These are phyloP conservation scores for Sugiyamaella sp. DNA, from an alignment of 1,139 yeast genomes.

Conservation along the genomic window DNA sequence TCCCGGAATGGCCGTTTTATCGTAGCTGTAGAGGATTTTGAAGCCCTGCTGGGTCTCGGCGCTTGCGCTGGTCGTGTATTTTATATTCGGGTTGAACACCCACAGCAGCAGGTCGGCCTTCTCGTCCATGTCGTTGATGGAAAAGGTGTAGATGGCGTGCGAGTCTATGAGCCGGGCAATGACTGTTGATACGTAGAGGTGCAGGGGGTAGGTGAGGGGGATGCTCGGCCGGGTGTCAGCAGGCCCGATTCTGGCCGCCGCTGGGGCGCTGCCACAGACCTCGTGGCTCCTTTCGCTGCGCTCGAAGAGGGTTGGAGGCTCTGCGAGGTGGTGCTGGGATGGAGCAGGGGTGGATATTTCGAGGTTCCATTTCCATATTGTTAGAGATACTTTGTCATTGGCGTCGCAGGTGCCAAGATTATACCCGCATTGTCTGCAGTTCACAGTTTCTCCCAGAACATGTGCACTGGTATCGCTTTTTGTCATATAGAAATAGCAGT, in stretches of 20 bases:
- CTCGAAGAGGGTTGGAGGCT: too few species aligned
- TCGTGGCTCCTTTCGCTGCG: too few species aligned
- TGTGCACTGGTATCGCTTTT: conserved; percentile 31
- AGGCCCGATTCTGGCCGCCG: too few species aligned
- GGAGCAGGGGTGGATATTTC: conserved; percentile 10
- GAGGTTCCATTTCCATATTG: conserved; percentile 66
- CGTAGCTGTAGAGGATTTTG: conserved; percentile 49
- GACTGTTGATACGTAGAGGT: conserved; percentile 34
- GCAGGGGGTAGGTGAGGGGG: conserved; percentile 26
- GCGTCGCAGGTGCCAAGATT: conserved; percentile 28
- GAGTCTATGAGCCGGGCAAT: conserved; percentile 39
- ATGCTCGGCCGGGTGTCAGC: too few species aligned
- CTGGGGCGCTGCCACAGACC: too few species aligned
- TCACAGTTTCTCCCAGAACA: conserved; percentile 10
- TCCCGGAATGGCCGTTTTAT: conserved; percentile 30
- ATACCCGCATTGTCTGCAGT: conserved; percentile 26
- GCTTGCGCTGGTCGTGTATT: conserved; percentile 36
- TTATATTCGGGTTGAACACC: conserved; percentile 59
- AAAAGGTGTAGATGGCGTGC: conserved; percentile 43
- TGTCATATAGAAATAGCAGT: conserved; percentile 56
- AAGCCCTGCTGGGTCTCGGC: conserved; percentile 39
- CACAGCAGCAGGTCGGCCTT: conserved; percentile 45
- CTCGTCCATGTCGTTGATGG: conserved; percentile 29
- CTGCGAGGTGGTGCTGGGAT: too few species aligned
- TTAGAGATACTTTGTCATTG: conserved; percentile 34